phyloP scores from a whole-genome alignment of 352 stramenopile species.

The Pythium graminicola region DNA sequence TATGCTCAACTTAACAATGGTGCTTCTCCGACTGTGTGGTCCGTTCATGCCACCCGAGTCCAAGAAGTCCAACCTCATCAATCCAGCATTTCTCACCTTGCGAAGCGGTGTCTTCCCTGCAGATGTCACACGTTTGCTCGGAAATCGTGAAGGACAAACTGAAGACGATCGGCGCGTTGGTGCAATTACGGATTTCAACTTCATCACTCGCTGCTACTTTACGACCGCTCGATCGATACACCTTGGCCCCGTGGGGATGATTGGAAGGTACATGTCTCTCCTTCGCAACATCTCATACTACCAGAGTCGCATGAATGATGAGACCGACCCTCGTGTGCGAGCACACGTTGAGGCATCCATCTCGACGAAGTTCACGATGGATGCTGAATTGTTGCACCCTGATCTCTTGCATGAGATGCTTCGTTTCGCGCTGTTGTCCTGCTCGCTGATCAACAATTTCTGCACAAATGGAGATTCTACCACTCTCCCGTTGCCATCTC shows the following conservation, averaged over 20 bases:
- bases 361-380: constrained; percentile 70
- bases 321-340: constrained; percentile 59
- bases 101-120: constrained; percentile 57
- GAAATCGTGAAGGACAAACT: constrained; percentile 24
- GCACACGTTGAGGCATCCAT: constrained; percentile 71
- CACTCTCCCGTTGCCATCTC: constrained; percentile 35
- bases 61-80: constrained; percentile 72
- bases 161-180: constrained; percentile 18
- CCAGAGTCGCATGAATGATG: constrained; percentile 71
- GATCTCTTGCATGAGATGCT: constrained; percentile 75
- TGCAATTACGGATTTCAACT: constrained; percentile 82
- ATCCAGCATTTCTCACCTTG: constrained; percentile 40
- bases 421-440: constrained; percentile 64
- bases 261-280: constrained; percentile 81
- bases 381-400: constrained; percentile 69
- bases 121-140: constrained; percentile 55
- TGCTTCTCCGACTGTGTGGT: constrained; percentile 71
- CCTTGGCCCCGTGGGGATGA: constrained; percentile 84
- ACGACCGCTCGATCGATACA: constrained; percentile 89
- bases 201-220: constrained; percentile 97
- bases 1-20: constrained; percentile 75
- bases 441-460: constrained; percentile 47
- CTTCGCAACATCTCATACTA: constrained; percentile 88
- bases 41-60: constrained; percentile 73
- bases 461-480: constrained; percentile 29